Percentiles rank a stretch among this genome's conserved stretches.
Conservation (phyloP, 1,139 yeast genomes). For the Debaryomyces psychrophilus region DNA sequence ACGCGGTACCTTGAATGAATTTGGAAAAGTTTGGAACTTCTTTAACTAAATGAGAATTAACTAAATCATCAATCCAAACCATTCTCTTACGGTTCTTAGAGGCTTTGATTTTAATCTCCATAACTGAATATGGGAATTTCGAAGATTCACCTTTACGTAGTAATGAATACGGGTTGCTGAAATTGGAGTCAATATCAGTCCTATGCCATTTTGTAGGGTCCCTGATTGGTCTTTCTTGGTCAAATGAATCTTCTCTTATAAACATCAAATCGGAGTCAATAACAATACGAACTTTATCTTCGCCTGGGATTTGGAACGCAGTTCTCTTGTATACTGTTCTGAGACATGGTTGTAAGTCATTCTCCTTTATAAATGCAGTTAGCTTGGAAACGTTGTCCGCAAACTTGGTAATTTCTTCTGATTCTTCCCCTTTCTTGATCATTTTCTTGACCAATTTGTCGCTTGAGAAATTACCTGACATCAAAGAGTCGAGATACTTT, state of each 20-base stretch:
- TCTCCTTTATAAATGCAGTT: constrained; percentile 63
- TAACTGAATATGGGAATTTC: constrained; percentile 86
- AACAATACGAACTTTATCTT: constrained; percentile 83
- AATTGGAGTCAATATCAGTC: constrained; percentile 79
- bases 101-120: constrained; percentile 80
- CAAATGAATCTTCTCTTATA: constrained; percentile 89
- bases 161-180: constrained; percentile 67
- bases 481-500: constrained; percentile 69
- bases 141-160: constrained; percentile 85
- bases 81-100: constrained; percentile 45
- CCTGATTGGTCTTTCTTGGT: constrained; percentile 81
- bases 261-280: constrained; percentile 87
- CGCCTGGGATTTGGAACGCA: constrained; percentile 98
- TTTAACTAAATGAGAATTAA: constrained; percentile 79
- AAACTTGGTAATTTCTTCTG: constrained; percentile 26
- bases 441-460: constrained; percentile 40
- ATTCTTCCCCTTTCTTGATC: constrained; percentile 26
- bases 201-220: constrained; percentile 92
- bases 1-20: constrained; percentile 88
- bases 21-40: constrained; percentile 91
- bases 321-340: constrained; percentile 89
- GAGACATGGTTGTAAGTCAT: constrained; percentile 78
- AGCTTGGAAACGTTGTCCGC: constrained; percentile 36
- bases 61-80: constrained; percentile 87
- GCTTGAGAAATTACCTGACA: constrained; percentile 47